These are phyloP conservation scores for Dactylonectria macrodidyma DNA, from an alignment of 2,329 filamentous ascomycete genomes.

Conservation along the genomic window DNA sequence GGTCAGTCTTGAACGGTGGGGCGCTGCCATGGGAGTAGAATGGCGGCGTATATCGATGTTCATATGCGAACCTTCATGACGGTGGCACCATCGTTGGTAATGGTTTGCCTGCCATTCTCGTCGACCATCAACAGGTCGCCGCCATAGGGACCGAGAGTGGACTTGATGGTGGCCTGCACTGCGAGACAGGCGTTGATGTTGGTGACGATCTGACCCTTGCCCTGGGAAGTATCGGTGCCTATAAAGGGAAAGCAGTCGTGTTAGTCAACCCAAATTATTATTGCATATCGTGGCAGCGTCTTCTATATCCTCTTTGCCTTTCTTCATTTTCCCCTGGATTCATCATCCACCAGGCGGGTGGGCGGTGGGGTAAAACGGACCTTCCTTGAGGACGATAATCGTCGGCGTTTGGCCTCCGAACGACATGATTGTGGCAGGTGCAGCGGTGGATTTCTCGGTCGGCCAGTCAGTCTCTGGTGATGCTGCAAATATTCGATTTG, in stretches of 20 bases:
- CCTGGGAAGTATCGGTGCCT: constrained; percentile 98
- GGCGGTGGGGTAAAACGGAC: constrained; percentile 71
- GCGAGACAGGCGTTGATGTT: constrained; percentile 99
- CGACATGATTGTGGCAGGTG: constrained; percentile 75
- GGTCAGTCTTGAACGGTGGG: constrained; percentile 17
- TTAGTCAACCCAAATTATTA: constrained; percentile 22
- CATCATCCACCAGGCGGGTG: constrained; percentile 45
- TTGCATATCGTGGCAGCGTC: constrained; percentile 17
- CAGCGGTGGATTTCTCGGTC: constrained; percentile 29
- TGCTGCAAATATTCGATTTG: constrained; percentile 28
- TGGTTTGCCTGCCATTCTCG: constrained; percentile 94
- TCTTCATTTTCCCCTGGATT: constrained; percentile 37
- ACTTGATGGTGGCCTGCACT: constrained; percentile 95
- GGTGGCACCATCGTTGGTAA: constrained; percentile 98
- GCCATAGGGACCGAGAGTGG: constrained; percentile 95
- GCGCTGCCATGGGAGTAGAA: neutral
- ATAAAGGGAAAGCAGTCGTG: constrained; percentile 37
- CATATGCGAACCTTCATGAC: constrained; percentile 87
- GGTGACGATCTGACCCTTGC: constrained; percentile 94
- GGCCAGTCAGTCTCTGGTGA: constrained; percentile 31
- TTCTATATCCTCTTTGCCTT: neutral
- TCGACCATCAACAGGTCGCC: constrained; percentile 97
- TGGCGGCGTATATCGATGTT: neutral
- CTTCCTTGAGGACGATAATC: constrained; percentile 98
- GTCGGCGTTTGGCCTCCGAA: constrained; percentile 98